phyloP scores from a whole-genome alignment of 148 eudicot genomes.

The Tetragonia tetragonoides region DNA sequence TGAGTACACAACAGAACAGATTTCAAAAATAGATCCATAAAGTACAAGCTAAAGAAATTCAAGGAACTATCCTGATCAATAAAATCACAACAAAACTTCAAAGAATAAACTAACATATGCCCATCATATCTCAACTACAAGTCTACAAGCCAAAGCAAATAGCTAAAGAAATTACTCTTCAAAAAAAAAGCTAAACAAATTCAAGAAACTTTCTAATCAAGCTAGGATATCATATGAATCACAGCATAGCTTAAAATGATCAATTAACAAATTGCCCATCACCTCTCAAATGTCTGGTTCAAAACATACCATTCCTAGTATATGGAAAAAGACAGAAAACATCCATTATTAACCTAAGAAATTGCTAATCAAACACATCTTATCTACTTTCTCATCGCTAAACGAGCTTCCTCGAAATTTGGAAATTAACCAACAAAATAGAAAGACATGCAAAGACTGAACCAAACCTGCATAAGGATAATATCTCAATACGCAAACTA shows the following conservation, averaged over 20 bases:
- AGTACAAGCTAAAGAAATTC: not conserved
- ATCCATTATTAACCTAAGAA: not conserved
- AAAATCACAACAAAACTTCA: not conserved
- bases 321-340: not conserved
- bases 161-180: not conserved
- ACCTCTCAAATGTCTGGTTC: not conserved
- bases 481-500: not conserved
- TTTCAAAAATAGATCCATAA: conserved; percentile 1
- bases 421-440: not conserved
- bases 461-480: not conserved
- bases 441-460: not conserved
- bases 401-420: not conserved
- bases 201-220: not conserved
- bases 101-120: too few species aligned
- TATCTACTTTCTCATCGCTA: not conserved
- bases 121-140: too few species aligned
- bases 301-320: not conserved
- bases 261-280: not conserved
- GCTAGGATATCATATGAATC: too few species aligned
- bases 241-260: not conserved
- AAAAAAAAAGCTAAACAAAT: not conserved
- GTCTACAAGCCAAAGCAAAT: too few species aligned
- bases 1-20: not conserved
- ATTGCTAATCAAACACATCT: not conserved
- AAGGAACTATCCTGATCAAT: not conserved